Conservation (phyloP, 768 basidiomycete genomes). For the Rhodotorula taiwanensis region DNA sequence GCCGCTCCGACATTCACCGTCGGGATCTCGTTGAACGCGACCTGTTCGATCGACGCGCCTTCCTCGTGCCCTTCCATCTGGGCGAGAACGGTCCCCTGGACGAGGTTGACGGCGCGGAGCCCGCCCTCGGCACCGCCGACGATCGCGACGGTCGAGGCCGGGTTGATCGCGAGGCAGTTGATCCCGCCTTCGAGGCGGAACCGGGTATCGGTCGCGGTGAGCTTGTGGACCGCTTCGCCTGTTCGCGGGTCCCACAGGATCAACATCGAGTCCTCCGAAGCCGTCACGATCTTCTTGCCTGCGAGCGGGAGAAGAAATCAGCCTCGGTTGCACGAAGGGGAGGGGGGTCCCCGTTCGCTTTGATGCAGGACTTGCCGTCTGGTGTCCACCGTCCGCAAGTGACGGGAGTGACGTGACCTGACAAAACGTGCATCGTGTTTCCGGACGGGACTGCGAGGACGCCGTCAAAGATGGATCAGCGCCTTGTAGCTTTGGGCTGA, state of each 20-base stretch:
- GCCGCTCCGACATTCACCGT: conserved; percentile 47
- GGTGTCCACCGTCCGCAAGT: conserved; percentile 87
- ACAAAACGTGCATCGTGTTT: conserved; percentile 90
- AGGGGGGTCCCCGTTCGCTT: too few relatives aligned
- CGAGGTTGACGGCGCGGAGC: conserved; percentile 78
- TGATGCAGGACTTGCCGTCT: conserved; percentile 57
- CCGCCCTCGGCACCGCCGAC: conserved; percentile 79
- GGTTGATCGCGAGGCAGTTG: conserved; percentile 76
- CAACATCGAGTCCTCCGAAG: conserved; percentile 70
- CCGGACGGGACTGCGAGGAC: conserved; percentile 72
- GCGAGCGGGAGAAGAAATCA: conserved; percentile 3
- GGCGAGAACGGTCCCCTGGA: conserved; percentile 72
- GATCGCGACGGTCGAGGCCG: conserved; percentile 79
- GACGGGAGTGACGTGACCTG: conserved; percentile 75
- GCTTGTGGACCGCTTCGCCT: conserved; percentile 67
- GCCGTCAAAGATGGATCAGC: too few relatives aligned
- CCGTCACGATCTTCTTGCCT: conserved; percentile 85
- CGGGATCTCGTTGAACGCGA: conserved; percentile 72
- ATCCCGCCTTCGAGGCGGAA: conserved; percentile 71
- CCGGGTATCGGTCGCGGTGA: conserved; percentile 61
- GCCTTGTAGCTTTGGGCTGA: too few relatives aligned
- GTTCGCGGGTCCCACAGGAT: conserved; percentile 87
- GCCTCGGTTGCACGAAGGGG: background rate
- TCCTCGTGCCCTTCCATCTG: conserved; percentile 71
- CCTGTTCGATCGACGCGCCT: conserved; percentile 79